A percentile compares a stretch with the other conserved stretches of the same genome.
These are phyloP conservation scores for Termitomyces sp. DNA, from an alignment of 768 basidiomycete species.

Conservation along the genomic window DNA sequence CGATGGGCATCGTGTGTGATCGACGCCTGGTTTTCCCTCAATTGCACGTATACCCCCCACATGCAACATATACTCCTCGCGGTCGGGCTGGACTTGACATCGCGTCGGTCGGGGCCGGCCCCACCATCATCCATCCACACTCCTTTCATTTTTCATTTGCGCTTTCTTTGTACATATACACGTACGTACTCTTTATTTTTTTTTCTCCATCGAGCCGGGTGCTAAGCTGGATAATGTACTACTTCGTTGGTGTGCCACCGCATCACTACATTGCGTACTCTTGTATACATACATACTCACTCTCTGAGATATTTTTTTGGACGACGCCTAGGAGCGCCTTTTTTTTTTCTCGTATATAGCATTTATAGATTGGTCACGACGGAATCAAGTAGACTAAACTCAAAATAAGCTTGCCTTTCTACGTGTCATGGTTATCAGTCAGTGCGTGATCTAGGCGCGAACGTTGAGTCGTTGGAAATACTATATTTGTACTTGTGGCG, in stretches of 20 bases:
- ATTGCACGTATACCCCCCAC: conserved; percentile 7
- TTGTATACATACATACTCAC: neutral
- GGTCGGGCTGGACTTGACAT: conserved; percentile 10
- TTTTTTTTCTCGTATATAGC: neutral
- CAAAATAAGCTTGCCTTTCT: no score
- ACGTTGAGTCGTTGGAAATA: no score
- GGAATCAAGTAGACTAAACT: neutral
- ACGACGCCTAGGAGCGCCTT: no score
- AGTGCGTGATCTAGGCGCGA: no score
- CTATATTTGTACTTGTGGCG: no score
- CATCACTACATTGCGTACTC: no score
- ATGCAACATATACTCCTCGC: neutral
- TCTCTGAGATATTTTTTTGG: neutral
- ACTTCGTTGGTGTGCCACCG: neutral
- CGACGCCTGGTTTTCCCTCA: neutral
- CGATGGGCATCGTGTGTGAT: neutral
- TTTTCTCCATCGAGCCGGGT: neutral
- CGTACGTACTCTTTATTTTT: neutral
- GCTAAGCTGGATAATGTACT: conserved; percentile 1
- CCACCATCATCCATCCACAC: neutral
- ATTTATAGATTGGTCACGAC: neutral
- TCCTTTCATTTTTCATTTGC: neutral
- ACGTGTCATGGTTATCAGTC: no score
- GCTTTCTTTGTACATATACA: neutral
- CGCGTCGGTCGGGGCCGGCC: conserved; percentile 4